Evolutionary conservation across 768 basidiomycete species (phyloP), one percentile per base, ranked within the genome.

Genomic region (Pleurotus ostreatus): DNA sequence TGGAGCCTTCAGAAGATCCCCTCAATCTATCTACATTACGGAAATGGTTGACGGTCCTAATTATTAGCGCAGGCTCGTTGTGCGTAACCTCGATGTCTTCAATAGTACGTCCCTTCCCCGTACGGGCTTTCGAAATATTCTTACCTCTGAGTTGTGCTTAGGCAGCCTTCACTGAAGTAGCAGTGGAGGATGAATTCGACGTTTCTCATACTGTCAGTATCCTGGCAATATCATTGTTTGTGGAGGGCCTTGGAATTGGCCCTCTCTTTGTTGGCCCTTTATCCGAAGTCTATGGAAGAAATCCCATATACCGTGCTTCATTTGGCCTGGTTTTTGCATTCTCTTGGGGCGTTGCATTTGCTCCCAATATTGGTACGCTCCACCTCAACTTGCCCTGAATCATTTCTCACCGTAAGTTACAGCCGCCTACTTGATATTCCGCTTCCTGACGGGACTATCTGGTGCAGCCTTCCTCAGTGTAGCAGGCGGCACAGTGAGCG

Each of bases 311-410:
- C 65, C 73, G 76, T 12, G 59, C 75, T 2, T 85, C 87, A 0
- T 91, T 85, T 59, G 59, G 71, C 1, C 59, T 82, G 2, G 84
- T 89, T 65, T 82, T 88, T 62, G 63, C 80, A 1, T 78, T 87
- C 54, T 82, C 84, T 16, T 86, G 85, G 63, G 85, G 88, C 0
- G 83, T 89, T 5, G 86, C 88, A 1, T 92, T 93, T 59, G 79
- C 88, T 2, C 84, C 82, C 2, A 75, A 89, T 61, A 77, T 83
- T 22, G 77, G 85, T 85, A 51, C 46, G 80, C 34, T 23, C 13
- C 11, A 13, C 26, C 12, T 12, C 49, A 48, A 2, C 9, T 25
- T 5, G 46, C 30, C 11, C 37, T 16, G 3, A 45, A 9, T 55
- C 4, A 20, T 9, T 22, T 30, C 30, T 44, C 34, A 39, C 7